These are phyloP conservation scores for Clonostachys solani DNA, from an alignment of 2,329 filamentous ascomycete genomes.

Conservation along the genomic window DNA sequence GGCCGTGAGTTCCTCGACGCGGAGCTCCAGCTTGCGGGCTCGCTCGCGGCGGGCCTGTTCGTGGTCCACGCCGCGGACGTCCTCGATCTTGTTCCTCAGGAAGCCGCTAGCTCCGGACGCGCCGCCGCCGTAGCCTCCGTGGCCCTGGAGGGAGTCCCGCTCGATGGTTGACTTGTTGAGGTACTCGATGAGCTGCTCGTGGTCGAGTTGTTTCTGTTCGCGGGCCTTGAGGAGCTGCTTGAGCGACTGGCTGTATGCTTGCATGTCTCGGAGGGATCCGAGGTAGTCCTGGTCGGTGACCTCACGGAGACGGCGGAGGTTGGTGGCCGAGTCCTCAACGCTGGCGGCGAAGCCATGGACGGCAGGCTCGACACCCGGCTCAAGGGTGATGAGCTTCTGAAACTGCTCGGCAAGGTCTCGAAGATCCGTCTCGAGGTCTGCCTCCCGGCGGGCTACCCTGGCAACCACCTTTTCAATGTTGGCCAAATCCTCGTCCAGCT, in stretches of 20 bases:
- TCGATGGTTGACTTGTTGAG: slow-evolving; percentile 86
- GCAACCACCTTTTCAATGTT: slow-evolving; percentile 96
- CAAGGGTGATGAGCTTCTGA: slow-evolving; percentile 84
- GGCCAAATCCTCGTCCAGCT: slow-evolving; percentile 86
- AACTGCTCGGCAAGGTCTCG: slow-evolving; percentile 90
- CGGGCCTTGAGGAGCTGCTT: slow-evolving; percentile 87
- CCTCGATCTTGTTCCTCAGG: slow-evolving; percentile 90
- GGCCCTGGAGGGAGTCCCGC: slow-evolving; percentile 71
- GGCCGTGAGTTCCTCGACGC: slow-evolving; percentile 84
- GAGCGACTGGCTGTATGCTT: slow-evolving; percentile 83
- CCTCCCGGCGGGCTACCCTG: slow-evolving; percentile 80
- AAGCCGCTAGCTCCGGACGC: slow-evolving; percentile 76
- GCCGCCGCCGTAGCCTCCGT: slow-evolving; percentile 25
- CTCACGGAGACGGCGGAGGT: slow-evolving; percentile 78
- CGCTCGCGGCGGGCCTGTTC: slow-evolving; percentile 86
- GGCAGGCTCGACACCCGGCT: slow-evolving; percentile 78
- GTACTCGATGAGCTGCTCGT: slow-evolving; percentile 93
- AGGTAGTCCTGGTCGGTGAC: slow-evolving; percentile 95
- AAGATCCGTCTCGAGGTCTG: slow-evolving; percentile 84
- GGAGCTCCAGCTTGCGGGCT: slow-evolving; percentile 82
- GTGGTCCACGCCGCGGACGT: slow-evolving; percentile 94
- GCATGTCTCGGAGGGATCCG: slow-evolving; percentile 89
- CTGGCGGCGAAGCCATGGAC: slow-evolving; percentile 84
- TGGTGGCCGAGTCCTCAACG: slow-evolving; percentile 76
- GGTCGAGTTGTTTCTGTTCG: slow-evolving; percentile 97